Evolutionary conservation across 441 rosid species (phyloP), one percentile per base, ranked within the genome.

Genomic region (Erodium trifolium): DNA sequence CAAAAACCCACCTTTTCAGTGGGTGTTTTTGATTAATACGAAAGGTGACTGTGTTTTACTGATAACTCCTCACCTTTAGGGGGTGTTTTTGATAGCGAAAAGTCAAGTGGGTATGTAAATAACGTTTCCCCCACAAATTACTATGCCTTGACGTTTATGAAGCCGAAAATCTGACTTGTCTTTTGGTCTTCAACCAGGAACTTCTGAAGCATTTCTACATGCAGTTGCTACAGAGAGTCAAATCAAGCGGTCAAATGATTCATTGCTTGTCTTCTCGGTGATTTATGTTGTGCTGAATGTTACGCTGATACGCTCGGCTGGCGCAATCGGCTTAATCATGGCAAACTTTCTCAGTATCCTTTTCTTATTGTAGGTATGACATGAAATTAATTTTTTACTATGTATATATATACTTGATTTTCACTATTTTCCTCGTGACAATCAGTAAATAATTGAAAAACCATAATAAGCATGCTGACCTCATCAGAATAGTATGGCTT

Each of bases 191-290:
- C 60, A 67, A 31, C 72, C 88, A 93, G 99, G 99, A 71, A 91
- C 96, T 70, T 90, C 99, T 27, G 99, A 93, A 78, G 92, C 96
- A 60, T 93, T 93, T 85, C 79, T 93, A 67, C 97, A 91, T 75
- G 96, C 96, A 67, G 88, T 93, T 72, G 97, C 96, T 69, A 78
- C 85, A 65, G 97, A 93, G 82, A 78, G 74, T 60, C 86, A 93
- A 71, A 84, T 93, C 47, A 85, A 84, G 77, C 91, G 83, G 53
- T 89, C 96, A 70, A 93, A 93, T 79, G 88, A 87, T 76, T 81
- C 75, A 31, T 78, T 91, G 81, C 90, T 91, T 73, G 79, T 83
- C 60, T 89, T 91, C 82, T 91, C 99, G 59, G 49, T 80, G 68
- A 74, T 87, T 34, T 88, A 85, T 76, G 69, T 93, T 11, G 47